Percentiles rank a stretch among this genome's conserved stretches.
Evolutionary conservation across 345 rosid genomes (phyloP).

Genomic region (Brassica juncea): DNA sequence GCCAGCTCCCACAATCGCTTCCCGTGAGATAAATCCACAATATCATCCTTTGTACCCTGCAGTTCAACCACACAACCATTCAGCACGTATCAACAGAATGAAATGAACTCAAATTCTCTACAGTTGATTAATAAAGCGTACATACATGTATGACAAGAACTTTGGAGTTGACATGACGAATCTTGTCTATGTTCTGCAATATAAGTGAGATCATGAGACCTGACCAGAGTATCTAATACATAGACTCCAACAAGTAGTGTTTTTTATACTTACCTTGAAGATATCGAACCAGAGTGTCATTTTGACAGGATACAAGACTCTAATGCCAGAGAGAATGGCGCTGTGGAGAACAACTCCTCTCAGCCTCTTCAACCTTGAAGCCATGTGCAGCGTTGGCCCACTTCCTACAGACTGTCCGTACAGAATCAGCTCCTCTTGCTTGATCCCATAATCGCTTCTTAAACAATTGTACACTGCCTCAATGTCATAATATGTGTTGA

Average conservation of each 20-base stretch:
- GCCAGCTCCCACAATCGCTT: slow-evolving; percentile 91
- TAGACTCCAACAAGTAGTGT: neutral
- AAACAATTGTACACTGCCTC: slow-evolving; percentile 86
- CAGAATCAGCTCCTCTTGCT: slow-evolving; percentile 78
- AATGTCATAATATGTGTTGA: slow-evolving; percentile 91
- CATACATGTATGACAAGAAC: slow-evolving; percentile 98
- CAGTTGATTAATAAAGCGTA: neutral
- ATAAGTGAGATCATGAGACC: neutral
- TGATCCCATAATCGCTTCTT: slow-evolving; percentile 66
- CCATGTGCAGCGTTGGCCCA: slow-evolving; percentile 91
- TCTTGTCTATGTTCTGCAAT: slow-evolving; percentile 95
- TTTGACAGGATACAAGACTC: slow-evolving; percentile 91
- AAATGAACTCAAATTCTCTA: neutral
- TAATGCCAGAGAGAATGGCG: slow-evolving; percentile 92
- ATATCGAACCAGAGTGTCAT: slow-evolving; percentile 96
- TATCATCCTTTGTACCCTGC: slow-evolving; percentile 91
- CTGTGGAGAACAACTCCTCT: slow-evolving; percentile 96
- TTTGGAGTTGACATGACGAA: slow-evolving; percentile 77
- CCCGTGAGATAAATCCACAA: slow-evolving; percentile 87
- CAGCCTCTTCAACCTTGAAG: slow-evolving; percentile 60
- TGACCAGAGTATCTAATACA: neutral
- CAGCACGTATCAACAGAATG: neutral
- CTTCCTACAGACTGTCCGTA: slow-evolving; percentile 99
- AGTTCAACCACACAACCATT: slow-evolving; percentile 15
- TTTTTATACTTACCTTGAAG: slow-evolving; percentile 61